A percentile compares a stretch with the other conserved stretches of the same genome.
These are phyloP conservation scores for Rhodotorula sp. DNA, from an alignment of 1,284 basidiomycete genomes.

Conservation along the genomic window DNA sequence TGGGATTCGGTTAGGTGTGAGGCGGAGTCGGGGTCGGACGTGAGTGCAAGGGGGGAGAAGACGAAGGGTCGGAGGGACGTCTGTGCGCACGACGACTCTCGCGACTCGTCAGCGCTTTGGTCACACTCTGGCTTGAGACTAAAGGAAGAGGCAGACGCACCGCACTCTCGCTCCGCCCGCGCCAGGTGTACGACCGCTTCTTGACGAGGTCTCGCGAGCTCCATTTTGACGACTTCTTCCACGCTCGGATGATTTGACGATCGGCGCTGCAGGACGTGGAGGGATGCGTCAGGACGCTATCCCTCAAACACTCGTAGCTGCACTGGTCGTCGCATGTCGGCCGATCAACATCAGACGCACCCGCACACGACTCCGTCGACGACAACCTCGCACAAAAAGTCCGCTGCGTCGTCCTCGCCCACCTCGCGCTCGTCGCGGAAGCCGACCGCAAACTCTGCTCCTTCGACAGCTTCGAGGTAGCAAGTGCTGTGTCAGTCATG, in stretches of 20 bases:
- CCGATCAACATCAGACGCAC: background rate
- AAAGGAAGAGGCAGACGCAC: background rate
- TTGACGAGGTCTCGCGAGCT: background rate
- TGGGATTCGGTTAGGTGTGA: background rate
- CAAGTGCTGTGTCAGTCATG: background rate
- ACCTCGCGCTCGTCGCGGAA: background rate
- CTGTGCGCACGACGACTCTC: too few relatives aligned
- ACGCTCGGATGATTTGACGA: constrained; percentile 1
- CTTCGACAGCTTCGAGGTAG: background rate
- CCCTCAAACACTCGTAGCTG: background rate
- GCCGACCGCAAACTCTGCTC: background rate
- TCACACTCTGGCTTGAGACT: too few relatives aligned
- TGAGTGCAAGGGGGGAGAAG: background rate
- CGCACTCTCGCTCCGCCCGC: background rate
- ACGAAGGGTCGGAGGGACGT: constrained; percentile 1
- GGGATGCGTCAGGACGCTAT: too few relatives aligned
- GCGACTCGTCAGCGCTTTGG: too few relatives aligned
- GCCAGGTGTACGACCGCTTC: constrained; percentile 3
- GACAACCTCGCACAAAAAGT: background rate
- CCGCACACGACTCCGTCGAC: background rate
- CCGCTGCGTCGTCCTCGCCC: background rate
- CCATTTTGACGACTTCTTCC: background rate
- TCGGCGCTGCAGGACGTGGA: background rate
- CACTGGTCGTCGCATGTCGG: too few relatives aligned
- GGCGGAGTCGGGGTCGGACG: background rate